Conservation (phyloP, 768 basidiomycete species). For the Psilocybe sp. region DNA sequence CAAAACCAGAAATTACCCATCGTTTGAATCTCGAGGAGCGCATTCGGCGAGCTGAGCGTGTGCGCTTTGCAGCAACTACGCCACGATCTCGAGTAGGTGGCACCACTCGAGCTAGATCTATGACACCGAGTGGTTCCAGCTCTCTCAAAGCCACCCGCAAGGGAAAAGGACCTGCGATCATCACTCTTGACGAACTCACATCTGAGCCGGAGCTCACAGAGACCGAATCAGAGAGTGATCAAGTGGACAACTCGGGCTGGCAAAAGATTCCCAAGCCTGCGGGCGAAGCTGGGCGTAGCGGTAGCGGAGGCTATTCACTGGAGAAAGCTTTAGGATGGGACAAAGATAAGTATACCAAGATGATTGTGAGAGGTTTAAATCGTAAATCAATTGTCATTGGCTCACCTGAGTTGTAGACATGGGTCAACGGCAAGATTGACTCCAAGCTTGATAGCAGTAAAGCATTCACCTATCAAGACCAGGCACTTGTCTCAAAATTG, state of each 20-base stretch:
- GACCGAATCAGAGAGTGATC: background rate
- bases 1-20: constrained; percentile 2
- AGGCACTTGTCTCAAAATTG: background rate
- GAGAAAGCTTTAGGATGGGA: constrained; percentile 2
- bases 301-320: constrained; percentile 4
- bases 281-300: constrained; percentile 1
- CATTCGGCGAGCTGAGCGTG: background rate
- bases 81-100: too few relatives aligned
- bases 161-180: too few relatives aligned
- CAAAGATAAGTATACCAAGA: background rate
- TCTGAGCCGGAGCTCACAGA: background rate
- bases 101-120: too few relatives aligned
- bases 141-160: too few relatives aligned
- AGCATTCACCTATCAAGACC: constrained; percentile 1
- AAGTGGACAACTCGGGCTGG: too few relatives aligned
- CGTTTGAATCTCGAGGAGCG: background rate
- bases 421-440: background rate
- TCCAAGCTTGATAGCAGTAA: background rate
- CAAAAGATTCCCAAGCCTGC: constrained; percentile 3
- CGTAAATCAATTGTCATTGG: background rate
- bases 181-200: too few relatives aligned
- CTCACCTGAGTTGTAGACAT: background rate
- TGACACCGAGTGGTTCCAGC: too few relatives aligned
- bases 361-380: background rate
- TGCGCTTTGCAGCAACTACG: background rate